These are phyloP conservation scores for Neoarthrinium moseri DNA, from an alignment of 2,329 filamentous ascomycete genomes.

Conservation along the genomic window DNA sequence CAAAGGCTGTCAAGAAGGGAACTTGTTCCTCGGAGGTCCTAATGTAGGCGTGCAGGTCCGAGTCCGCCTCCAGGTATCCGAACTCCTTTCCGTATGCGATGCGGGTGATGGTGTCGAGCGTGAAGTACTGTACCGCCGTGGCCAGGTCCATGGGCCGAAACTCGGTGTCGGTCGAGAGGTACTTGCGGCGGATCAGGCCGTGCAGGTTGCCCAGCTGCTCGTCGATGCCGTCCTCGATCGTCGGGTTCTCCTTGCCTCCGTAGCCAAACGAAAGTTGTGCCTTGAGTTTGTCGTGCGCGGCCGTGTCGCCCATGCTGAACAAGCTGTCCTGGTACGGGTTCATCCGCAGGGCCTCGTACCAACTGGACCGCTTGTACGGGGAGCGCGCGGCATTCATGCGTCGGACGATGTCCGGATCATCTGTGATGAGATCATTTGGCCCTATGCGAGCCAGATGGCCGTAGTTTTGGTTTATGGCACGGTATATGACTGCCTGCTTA, in stretches of 20 bases:
- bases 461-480: not conserved
- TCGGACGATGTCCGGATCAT: conserved; percentile 8
- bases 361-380: conserved; percentile 7
- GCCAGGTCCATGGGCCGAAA: conserved; percentile 38
- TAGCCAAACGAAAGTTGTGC: conserved; percentile 9
- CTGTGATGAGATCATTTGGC: conserved; percentile 8
- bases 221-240: conserved; percentile 8
- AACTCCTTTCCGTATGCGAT: conserved; percentile 45
- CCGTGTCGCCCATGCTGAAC: conserved; percentile 7
- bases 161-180: conserved; percentile 5
- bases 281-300: conserved; percentile 9
- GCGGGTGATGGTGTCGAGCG: conserved; percentile 47
- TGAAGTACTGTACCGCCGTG: conserved; percentile 42
- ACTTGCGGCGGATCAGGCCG: conserved; percentile 16
- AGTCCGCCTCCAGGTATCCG: conserved; percentile 39
- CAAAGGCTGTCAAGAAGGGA: conserved; percentile 30
- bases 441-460: conserved; percentile 4
- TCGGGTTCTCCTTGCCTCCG: conserved; percentile 10
- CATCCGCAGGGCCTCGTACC: conserved; percentile 7
- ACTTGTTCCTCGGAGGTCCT: conserved; percentile 34
- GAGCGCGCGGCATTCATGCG: conserved; percentile 8
- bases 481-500: not conserved
- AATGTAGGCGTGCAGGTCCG: conserved; percentile 42
- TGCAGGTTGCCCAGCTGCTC: conserved; percentile 16
- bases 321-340: conserved; percentile 5